Percentiles rank a stretch among this genome's conserved stretches.
Conservation (phyloP, 192 early-diverging fungal species). For the Umbelopsis sp. region DNA sequence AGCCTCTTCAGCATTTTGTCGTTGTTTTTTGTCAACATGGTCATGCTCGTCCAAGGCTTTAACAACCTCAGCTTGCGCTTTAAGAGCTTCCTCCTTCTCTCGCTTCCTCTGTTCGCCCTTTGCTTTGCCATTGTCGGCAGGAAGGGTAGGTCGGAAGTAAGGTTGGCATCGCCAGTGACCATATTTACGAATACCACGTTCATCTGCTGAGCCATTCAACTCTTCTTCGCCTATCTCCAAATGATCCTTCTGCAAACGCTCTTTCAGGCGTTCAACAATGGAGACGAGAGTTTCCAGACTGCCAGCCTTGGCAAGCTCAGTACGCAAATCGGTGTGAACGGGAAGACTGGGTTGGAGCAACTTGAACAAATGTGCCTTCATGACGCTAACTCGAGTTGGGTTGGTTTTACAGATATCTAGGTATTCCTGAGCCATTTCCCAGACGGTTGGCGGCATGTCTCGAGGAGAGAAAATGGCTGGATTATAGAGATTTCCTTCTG, state of each 20-base stretch:
- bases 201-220: constrained; percentile 37
- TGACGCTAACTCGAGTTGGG: constrained; percentile 66
- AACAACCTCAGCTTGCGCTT: neutral
- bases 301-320: constrained; percentile 61
- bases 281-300: constrained; percentile 61
- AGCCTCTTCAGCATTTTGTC: neutral
- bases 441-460: constrained; percentile 59
- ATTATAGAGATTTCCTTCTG: constrained; percentile 85
- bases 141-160: constrained; percentile 51
- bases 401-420: constrained; percentile 73
- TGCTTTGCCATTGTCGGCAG: constrained; percentile 25
- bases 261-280: constrained; percentile 59
- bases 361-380: constrained; percentile 93
- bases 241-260: constrained; percentile 44
- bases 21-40: constrained; percentile 3
- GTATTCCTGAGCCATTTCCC: constrained; percentile 88
- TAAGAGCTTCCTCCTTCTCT: constrained; percentile 7
- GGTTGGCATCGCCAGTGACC: constrained; percentile 65
- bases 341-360: constrained; percentile 78
- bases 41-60: neutral
- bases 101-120: constrained; percentile 20
- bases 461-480: constrained; percentile 80
- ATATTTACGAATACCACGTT: constrained; percentile 46
- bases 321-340: constrained; percentile 79
- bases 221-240: constrained; percentile 32